phyloP scores from a whole-genome alignment of 352 stramenopile genomes.

The Phytophthora fragariaefolia region DNA sequence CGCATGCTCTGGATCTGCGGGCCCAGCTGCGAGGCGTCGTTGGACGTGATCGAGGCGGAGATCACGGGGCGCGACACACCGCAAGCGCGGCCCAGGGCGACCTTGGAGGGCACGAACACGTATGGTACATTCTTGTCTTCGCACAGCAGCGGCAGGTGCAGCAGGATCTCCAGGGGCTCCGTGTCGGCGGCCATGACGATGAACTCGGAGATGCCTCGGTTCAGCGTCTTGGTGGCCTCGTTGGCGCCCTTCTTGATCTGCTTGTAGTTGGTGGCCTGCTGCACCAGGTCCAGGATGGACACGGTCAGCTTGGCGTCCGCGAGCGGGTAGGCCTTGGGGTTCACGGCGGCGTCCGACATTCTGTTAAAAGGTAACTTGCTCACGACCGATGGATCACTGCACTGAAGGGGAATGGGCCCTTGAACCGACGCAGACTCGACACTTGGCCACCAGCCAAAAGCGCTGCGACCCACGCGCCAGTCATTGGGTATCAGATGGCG shows the following conservation, averaged over 20 bases:
- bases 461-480: neutral
- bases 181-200: constrained; percentile 99
- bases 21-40: constrained; percentile 99
- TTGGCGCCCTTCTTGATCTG: constrained; percentile 99
- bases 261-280: constrained; percentile 99
- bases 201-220: constrained; percentile 99
- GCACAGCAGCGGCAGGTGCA: constrained; percentile 98
- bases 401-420: constrained; percentile 44
- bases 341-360: constrained; percentile 87
- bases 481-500: constrained; percentile 1
- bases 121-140: constrained; percentile 98
- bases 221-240: constrained; percentile 99
- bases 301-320: constrained; percentile 98
- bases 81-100: constrained; percentile 98
- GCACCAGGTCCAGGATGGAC: constrained; percentile 98
- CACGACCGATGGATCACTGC: constrained; percentile 92
- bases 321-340: constrained; percentile 98
- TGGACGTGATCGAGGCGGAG: constrained; percentile 98
- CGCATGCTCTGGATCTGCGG: constrained; percentile 99
- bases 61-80: constrained; percentile 99
- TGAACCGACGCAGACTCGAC: neutral
- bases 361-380: constrained; percentile 56
- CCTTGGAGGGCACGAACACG: constrained; percentile 96
- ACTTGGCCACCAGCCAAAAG: constrained; percentile 1
- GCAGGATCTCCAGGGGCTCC: constrained; percentile 99